These are phyloP conservation scores for Maudiozyma bulderi DNA, from an alignment of 805 yeast species.

Conservation along the genomic window DNA sequence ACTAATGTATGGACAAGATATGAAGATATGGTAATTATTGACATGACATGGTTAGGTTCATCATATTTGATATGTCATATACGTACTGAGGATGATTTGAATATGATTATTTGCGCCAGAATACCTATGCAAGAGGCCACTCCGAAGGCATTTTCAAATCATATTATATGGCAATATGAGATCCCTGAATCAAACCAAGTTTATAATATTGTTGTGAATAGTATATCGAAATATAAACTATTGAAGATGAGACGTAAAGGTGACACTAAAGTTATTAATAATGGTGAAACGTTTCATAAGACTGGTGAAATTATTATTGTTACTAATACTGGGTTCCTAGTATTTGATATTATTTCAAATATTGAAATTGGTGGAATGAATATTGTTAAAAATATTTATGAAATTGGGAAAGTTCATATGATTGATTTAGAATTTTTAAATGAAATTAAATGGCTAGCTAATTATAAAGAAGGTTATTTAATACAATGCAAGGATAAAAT, in stretches of 20 bases:
- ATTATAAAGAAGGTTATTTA: slow-evolving; percentile 18
- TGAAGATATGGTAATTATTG: slow-evolving; percentile 15
- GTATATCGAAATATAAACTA: slow-evolving; percentile 14
- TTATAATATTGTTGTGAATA: slow-evolving; percentile 16
- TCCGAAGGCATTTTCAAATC: slow-evolving; percentile 8
- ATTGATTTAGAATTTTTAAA: slow-evolving; percentile 2
- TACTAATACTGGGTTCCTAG: slow-evolving; percentile 9
- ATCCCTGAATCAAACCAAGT: slow-evolving; percentile 10
- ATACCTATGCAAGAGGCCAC: slow-evolving; percentile 15
- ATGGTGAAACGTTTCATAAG: slow-evolving; percentile 15
- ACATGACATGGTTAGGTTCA: slow-evolving; percentile 27
- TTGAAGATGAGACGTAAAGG: slow-evolving; percentile 15
- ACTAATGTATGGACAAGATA: slow-evolving; percentile 24
- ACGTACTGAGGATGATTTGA: slow-evolving; percentile 14
- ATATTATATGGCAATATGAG: slow-evolving; percentile 21
- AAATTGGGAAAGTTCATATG: slow-evolving; percentile 11
- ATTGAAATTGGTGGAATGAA: slow-evolving; percentile 18
- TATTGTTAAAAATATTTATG: slow-evolving; percentile 17
- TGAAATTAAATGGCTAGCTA: slow-evolving; percentile 20
- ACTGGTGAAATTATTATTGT: slow-evolving; percentile 25
- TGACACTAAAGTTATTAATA: slow-evolving; percentile 4
- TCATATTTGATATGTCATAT: slow-evolving; percentile 23
- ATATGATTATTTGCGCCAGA: slow-evolving; percentile 17
- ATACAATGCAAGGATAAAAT: slow-evolving; percentile 11
- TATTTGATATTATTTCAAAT: slow-evolving; percentile 23